Conservation (phyloP, 345 rosid genomes). For the Noccaea caerulescens region DNA sequence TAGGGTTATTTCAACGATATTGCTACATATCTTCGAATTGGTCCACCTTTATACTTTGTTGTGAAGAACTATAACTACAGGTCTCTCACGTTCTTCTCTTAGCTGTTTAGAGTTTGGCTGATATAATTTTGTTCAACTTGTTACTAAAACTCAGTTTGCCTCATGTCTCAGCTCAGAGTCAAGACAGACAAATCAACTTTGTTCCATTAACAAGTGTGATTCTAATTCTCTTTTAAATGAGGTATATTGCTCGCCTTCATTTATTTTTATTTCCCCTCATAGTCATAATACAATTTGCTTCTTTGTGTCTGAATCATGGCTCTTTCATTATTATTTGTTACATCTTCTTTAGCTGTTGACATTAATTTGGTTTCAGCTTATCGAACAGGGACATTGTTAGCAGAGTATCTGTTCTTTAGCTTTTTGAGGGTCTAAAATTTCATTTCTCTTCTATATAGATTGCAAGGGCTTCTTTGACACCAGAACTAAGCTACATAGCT, state of each 20-base stretch:
- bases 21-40: slow-evolving; percentile 84
- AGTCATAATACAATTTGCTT: not conserved
- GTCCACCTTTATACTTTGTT: slow-evolving; percentile 93
- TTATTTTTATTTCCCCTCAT: not conserved
- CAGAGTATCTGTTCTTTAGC: slow-evolving; percentile 6
- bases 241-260: slow-evolving; percentile 49
- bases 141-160: slow-evolving; percentile 38
- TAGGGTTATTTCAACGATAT: slow-evolving; percentile 91
- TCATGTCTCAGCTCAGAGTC: slow-evolving; percentile 82
- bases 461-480: slow-evolving; percentile 76
- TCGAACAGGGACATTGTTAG: not conserved
- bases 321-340: not conserved
- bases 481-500: slow-evolving; percentile 90
- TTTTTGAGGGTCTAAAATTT: slow-evolving; percentile 8
- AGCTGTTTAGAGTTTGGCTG: slow-evolving; percentile 7
- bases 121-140: slow-evolving; percentile 34
- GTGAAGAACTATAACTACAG: slow-evolving; percentile 92
- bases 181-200: slow-evolving; percentile 79
- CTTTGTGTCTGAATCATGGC: slow-evolving; percentile 1
- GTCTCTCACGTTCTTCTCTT: slow-evolving; percentile 47
- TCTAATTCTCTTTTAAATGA: slow-evolving; percentile 87
- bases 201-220: slow-evolving; percentile 95
- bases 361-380: slow-evolving; percentile 5
- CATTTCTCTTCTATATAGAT: slow-evolving; percentile 52
- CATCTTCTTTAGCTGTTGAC: slow-evolving; percentile 2